Conservation (phyloP, 495 filamentous ascomycete species). For the Coniosporium apollinis region DNA sequence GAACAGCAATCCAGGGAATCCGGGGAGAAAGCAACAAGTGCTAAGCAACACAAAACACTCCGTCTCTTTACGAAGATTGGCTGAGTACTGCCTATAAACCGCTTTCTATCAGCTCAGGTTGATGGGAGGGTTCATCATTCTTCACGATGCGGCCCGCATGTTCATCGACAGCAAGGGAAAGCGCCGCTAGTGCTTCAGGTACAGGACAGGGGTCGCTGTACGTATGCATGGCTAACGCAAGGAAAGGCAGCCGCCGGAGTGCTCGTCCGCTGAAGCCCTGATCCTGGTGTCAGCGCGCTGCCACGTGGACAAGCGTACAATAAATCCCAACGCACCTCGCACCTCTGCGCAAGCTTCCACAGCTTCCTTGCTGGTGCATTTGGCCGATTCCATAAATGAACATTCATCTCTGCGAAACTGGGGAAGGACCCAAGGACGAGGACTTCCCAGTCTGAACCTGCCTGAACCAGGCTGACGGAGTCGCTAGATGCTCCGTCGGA, state of each 20-base stretch:
- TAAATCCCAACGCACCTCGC: slow-evolving; percentile 1
- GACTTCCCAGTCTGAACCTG: slow-evolving; percentile 2
- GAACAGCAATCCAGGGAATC: too few relatives aligned
- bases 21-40: too few relatives aligned
- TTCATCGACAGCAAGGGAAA: too few relatives aligned
- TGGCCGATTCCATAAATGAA: slow-evolving; percentile 6
- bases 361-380: slow-evolving; percentile 6
- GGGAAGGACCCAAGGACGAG: slow-evolving; percentile 4
- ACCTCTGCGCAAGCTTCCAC: slow-evolving; percentile 4
- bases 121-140: too few relatives aligned
- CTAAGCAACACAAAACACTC: too few relatives aligned
- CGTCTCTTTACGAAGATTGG: too few relatives aligned
- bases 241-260: slow-evolving; percentile 19
- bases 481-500: slow-evolving; percentile 1
- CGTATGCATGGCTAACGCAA: slow-evolving; percentile 22
- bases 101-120: too few relatives aligned
- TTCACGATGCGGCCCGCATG: too few relatives aligned
- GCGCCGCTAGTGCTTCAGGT: slow-evolving; percentile 14
- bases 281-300: too few relatives aligned
- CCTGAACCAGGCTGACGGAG: neutral
- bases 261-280: slow-evolving; percentile 21
- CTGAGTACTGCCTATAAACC: too few relatives aligned
- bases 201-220: slow-evolving; percentile 14
- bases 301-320: too few relatives aligned
- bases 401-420: slow-evolving; percentile 3